A percentile compares a stretch with the other conserved stretches of the same genome.
These are phyloP conservation scores for Stachybotrys chlorohalonatus DNA, from an alignment of 2,329 filamentous ascomycete species.

Conservation along the genomic window DNA sequence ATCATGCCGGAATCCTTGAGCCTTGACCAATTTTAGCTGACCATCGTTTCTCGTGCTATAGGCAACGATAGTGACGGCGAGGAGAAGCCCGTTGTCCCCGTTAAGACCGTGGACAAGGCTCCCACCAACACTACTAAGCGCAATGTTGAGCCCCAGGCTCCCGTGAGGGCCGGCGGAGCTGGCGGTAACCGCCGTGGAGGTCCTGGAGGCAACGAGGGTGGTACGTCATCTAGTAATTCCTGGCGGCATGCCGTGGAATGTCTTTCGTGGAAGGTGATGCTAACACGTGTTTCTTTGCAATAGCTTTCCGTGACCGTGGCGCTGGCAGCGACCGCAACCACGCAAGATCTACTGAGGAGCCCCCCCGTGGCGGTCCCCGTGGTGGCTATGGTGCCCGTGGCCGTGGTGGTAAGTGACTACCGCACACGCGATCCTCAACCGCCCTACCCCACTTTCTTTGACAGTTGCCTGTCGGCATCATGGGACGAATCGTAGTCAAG, in stretches of 20 bases:
- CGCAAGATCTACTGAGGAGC: slow-evolving; percentile 66
- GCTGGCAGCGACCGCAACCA: slow-evolving; percentile 79
- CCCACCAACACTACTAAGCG: slow-evolving; percentile 69
- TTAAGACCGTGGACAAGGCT: slow-evolving; percentile 84
- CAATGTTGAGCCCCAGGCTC: slow-evolving; percentile 69
- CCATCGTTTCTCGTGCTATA: slow-evolving; percentile 14
- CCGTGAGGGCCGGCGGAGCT: slow-evolving; percentile 34
- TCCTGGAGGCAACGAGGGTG: slow-evolving; percentile 73
- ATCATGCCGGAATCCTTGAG: background rate
- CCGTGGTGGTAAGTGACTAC: slow-evolving; percentile 42
- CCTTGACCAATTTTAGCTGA: background rate
- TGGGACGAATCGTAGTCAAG: background rate
- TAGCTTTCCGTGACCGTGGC: slow-evolving; percentile 84
- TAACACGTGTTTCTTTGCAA: no score
- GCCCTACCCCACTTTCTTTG: background rate
- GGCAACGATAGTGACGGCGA: slow-evolving; percentile 54
- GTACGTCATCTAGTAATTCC: slow-evolving; percentile 42
- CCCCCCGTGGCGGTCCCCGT: slow-evolving; percentile 42
- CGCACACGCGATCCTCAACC: background rate
- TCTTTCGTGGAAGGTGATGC: no score
- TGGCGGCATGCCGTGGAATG: no score
- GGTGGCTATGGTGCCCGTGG: slow-evolving; percentile 56
- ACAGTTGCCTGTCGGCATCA: background rate
- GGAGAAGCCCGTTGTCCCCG: slow-evolving; percentile 69
- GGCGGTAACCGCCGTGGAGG: slow-evolving; percentile 44